phyloP scores from a whole-genome alignment of 169 alveolate genomes.

The Plasmodium inui region DNA sequence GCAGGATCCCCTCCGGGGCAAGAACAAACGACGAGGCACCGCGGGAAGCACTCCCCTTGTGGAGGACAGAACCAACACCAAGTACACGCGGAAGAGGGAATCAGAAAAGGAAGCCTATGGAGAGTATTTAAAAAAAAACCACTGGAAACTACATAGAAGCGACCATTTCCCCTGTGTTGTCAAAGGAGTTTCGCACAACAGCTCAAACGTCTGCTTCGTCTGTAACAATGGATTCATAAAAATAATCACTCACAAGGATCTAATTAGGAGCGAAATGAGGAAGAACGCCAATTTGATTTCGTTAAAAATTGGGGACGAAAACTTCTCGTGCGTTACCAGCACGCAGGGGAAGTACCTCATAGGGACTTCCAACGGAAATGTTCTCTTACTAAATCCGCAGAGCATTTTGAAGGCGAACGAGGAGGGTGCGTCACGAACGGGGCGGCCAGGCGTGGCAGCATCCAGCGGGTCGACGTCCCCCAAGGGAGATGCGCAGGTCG shows the following conservation, averaged over 20 bases:
- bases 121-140: conserved; percentile 26
- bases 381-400: conserved; percentile 15
- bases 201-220: conserved; percentile 15
- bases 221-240: conserved; percentile 62
- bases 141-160: conserved; percentile 23
- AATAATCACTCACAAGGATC: conserved; percentile 9
- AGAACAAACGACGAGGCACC: not conserved
- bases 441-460: too few relatives aligned
- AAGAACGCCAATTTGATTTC: conserved; percentile 54
- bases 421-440: not conserved
- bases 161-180: conserved; percentile 18
- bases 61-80: not conserved
- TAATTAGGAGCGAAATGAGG: conserved; percentile 21
- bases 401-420: conserved; percentile 25
- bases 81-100: not conserved
- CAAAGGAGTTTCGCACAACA: conserved; percentile 23
- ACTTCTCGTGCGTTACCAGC: conserved; percentile 15
- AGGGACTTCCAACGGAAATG: conserved; percentile 51
- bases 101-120: not conserved
- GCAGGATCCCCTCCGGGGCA: not conserved
- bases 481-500: too few relatives aligned
- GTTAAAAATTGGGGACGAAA: conserved; percentile 41
- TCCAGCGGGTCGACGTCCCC: too few relatives aligned
- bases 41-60: not conserved
- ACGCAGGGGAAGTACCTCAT: conserved; percentile 5